phyloP scores from a whole-genome alignment of 78 protist species.

The Thecamonas trahens region DNA sequence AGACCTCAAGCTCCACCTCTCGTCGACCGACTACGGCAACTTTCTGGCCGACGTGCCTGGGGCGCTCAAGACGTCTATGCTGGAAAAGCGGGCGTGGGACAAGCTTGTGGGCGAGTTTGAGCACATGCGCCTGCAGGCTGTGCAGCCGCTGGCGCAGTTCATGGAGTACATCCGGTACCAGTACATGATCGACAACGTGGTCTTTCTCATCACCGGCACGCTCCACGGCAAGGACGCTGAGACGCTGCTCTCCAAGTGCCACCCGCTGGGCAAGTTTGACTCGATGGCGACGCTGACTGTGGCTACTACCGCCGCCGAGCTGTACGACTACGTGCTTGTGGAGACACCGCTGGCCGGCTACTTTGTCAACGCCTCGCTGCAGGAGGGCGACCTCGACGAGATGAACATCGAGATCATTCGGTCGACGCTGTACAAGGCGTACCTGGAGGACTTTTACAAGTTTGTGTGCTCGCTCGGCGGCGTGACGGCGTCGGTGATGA shows the following conservation, averaged over 20 bases:
- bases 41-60: conserved; percentile 86
- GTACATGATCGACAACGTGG: conserved; percentile 97
- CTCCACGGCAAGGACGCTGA: conserved; percentile 75
- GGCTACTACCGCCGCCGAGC: conserved; percentile 66
- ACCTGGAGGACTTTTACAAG: conserved; percentile 91
- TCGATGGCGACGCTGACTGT: conserved; percentile 69
- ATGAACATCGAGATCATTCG: conserved; percentile 91
- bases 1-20: conserved; percentile 89
- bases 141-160: conserved; percentile 89
- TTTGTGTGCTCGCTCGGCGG: conserved; percentile 81
- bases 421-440: conserved; percentile 86
- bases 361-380: conserved; percentile 27
- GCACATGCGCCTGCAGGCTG: conserved; percentile 71
- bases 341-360: conserved; percentile 91
- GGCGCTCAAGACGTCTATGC: conserved; percentile 73
- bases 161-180: conserved; percentile 90
- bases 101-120: conserved; percentile 78
- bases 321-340: conserved; percentile 84
- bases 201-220: conserved; percentile 89
- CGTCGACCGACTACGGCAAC: conserved; percentile 88
- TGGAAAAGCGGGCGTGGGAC: conserved; percentile 38
- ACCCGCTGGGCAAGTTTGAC: conserved; percentile 93
- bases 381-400: conserved; percentile 85
- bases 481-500: conserved; percentile 73
- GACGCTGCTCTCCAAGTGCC: conserved; percentile 85